Base-by-base conservation (phyloP, 768 basidiomycete genomes). In the Melanogaster broomeanus region DNA sequence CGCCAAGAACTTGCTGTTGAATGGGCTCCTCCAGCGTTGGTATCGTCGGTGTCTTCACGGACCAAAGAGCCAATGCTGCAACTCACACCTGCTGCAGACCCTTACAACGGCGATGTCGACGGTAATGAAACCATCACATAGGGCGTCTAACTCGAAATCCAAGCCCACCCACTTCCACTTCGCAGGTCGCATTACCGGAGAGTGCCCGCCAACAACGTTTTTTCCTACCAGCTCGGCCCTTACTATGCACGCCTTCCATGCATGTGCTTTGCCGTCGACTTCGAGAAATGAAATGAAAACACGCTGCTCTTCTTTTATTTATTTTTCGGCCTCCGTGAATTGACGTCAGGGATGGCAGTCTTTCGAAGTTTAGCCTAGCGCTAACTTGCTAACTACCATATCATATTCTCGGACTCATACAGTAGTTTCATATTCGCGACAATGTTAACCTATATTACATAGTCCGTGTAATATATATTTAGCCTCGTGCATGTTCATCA, bases 121-220 rank as follows among this genome's bases (percentile, higher is more conserved):
- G 65, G 65, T 66, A 66, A 66, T 66, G 65, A 66, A 66, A 65
- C 40, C 45, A 24, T 33, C 3, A 27, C 52, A 42, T 53, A 46
- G 43, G 48, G 25, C 37, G 54, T 55, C 31, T 44, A 46, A 51
- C 39, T 50, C 40, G 49, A 49, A 37, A 24, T 41, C 49, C 46
- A 19, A 18, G 42, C 22, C 56, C 51, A 59, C 49, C 51, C 54
- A 52, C 30, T 34, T 48, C 25, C 51, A 47, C 39, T 33, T 34
- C 24, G 19, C 41, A 30, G 34, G 33, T 47, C 33, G 44, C 42
- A 42, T 51, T 39, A 38, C 55, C 25, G 37, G n/a, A n/a, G n/a
- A 49, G 31, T 45, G 16, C 21, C 31, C 40, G 16, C 47, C 25
- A 48, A 45, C 45, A 39, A 62, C 51, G 45, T 53, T 52, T 35